Evolutionary conservation across 768 basidiomycete species (phyloP).

Genomic region (Piloderma croceum): DNA sequence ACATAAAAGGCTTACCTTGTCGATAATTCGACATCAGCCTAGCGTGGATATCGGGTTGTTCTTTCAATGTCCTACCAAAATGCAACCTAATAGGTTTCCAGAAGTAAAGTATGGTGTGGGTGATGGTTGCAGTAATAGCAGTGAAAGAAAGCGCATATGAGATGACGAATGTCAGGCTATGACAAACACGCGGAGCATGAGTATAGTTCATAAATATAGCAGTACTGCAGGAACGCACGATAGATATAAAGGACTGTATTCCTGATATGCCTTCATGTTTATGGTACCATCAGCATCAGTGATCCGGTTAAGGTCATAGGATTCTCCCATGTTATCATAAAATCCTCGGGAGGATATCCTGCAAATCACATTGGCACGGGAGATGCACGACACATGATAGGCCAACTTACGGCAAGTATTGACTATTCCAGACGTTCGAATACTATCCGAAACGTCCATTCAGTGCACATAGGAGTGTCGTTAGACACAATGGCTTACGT

Average conservation of each 20-base stretch:
- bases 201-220: slow-evolving; percentile 33
- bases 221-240: slow-evolving; percentile 27
- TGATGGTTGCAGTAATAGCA: slow-evolving; percentile 39
- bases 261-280: slow-evolving; percentile 48
- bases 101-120: slow-evolving; percentile 42
- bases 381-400: background rate
- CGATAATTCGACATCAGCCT: slow-evolving; percentile 40
- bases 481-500: slow-evolving; percentile 27
- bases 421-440: slow-evolving; percentile 50
- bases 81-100: slow-evolving; percentile 39
- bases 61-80: slow-evolving; percentile 36
- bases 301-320: slow-evolving; percentile 56
- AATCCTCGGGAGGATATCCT: slow-evolving; percentile 57
- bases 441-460: slow-evolving; percentile 29
- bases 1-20: slow-evolving; percentile 19
- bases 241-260: slow-evolving; percentile 59
- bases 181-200: too few relatives aligned
- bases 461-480: slow-evolving; percentile 1
- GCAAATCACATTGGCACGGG: background rate
- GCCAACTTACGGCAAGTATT: slow-evolving; percentile 49
- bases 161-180: slow-evolving; percentile 42
- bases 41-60: slow-evolving; percentile 47
- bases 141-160: slow-evolving; percentile 45
- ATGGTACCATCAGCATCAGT: slow-evolving; percentile 49
- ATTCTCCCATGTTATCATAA: slow-evolving; percentile 54